Evolutionary conservation across 495 filamentous ascomycete genomes (phyloP).

Genomic region (Xylaria grammica): DNA sequence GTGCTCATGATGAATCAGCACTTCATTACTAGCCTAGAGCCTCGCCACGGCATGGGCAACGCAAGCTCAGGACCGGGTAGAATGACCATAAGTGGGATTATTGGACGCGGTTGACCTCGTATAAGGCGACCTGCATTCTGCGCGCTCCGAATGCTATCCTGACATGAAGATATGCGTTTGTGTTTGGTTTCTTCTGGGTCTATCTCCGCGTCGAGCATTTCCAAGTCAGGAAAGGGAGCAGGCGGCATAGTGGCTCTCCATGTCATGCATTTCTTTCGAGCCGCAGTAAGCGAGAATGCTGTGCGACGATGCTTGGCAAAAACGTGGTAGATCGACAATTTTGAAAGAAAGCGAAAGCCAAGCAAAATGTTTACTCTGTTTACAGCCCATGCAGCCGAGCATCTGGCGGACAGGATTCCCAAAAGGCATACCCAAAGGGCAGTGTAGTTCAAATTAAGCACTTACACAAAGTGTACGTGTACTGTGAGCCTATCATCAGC

Average conservation of each 20-base stretch:
- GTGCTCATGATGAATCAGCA: conserved; percentile 4
- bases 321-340: conserved; percentile 17
- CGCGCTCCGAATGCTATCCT: conserved; percentile 8
- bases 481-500: background rate
- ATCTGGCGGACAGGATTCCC: conserved; percentile 5
- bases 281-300: conserved; percentile 25
- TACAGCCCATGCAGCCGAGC: background rate
- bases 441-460: background rate
- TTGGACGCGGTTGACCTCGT: conserved; percentile 6
- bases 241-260: background rate
- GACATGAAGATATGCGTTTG: conserved; percentile 1
- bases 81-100: conserved; percentile 4
- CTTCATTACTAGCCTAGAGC: background rate
- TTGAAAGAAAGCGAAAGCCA: background rate
- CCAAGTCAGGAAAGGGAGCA: conserved; percentile 10
- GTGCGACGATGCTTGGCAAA: conserved; percentile 20
- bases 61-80: background rate
- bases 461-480: background rate
- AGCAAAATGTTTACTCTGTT: background rate
- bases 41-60: background rate
- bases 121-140: conserved; percentile 16
- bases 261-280: conserved; percentile 23
- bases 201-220: conserved; percentile 11
- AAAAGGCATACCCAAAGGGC: too few species aligned
- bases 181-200: conserved; percentile 6